Evolutionary conservation across 371 early-diverging fungal genomes (phyloP), one percentile per base, ranked within the genome.

Genomic region (Phascolomyces articulosus): DNA sequence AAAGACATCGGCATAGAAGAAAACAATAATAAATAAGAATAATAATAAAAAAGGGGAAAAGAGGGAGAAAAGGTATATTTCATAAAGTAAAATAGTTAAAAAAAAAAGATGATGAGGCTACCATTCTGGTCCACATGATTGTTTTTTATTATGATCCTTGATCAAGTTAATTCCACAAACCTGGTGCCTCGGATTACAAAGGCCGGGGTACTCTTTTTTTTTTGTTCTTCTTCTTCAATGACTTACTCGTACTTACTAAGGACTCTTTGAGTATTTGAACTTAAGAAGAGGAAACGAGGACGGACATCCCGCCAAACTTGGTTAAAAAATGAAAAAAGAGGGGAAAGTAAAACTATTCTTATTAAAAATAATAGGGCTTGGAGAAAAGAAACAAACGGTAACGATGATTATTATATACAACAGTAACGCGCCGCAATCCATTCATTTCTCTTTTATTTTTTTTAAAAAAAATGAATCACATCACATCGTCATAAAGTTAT

Each of bases 101-200:
- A 34, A 31, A 10, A 18, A 31, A 20, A 20, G n/a, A 16, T 4
- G 44, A 13, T 4, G 44, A 16, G 44, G 44, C 38, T 49, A n/a
- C 64, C 58, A 57, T 56, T 64, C 58, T 64, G 49, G 64, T 57
- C 64, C 64, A 64, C 58, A 64, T 64, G 64, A 57, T 64, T 55
- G 21, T 47, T 27, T 29, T 41, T 51, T 51, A n/a, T n/a, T 7
- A 11, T 51, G 51, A 51, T 51, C 23, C 24, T 18, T 21, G 11
- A 9, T 34, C 11, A 34, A 34, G 34, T 34, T n/a, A 23, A 51
- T 51, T 51, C 51, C 51, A 4, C 51, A 51, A 51, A 51, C 51
- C 8, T 51, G 51, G 51, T 51, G 51, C 21, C 51, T 51, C 51
- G 51, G 4, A 51, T n/a, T n/a, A 51, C 20, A 7, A 51, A 23